Conservation (phyloP, 257 asterid genomes). For the Paraleonurus japonicus region DNA sequence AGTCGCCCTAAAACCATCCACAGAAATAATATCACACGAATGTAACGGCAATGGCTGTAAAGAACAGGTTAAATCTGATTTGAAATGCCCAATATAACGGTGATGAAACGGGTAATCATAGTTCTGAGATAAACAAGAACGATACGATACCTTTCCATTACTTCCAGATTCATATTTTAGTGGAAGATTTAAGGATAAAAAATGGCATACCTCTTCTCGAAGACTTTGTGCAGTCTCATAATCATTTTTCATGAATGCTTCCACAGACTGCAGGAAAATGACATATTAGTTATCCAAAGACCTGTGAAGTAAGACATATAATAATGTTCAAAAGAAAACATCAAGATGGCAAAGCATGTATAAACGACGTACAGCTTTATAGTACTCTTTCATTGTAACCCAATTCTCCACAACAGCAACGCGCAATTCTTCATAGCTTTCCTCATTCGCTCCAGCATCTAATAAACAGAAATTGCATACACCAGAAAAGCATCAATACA, state of each 20-base stretch:
- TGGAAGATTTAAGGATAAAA: conserved; percentile 19
- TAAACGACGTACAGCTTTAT: conserved; percentile 56
- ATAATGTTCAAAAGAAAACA: background rate
- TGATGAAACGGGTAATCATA: background rate
- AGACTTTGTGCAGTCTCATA: conserved; percentile 38
- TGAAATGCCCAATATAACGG: too few species aligned
- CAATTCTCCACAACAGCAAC: conserved; percentile 59
- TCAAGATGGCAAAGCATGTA: conserved; percentile 4
- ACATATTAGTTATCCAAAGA: conserved; percentile 14
- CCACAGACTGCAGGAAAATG: conserved; percentile 57
- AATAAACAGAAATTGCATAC: conserved; percentile 23
- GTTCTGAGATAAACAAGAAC: background rate
- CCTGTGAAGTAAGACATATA: background rate
- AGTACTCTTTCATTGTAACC: conserved; percentile 66
- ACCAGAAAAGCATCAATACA: conserved; percentile 17
- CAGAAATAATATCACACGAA: conserved; percentile 6
- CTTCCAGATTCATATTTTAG: background rate
- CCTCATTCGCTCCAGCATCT: conserved; percentile 49
- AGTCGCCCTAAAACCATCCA: conserved; percentile 51
- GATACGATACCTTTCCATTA: background rate
- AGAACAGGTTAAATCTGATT: background rate
- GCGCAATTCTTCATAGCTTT: conserved; percentile 54
- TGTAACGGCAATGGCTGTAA: background rate
- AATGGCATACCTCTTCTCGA: conserved; percentile 53
- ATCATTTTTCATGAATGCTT: conserved; percentile 48